phyloP scores from a whole-genome alignment of 768 basidiomycete species.

The Serendipita sp. region DNA sequence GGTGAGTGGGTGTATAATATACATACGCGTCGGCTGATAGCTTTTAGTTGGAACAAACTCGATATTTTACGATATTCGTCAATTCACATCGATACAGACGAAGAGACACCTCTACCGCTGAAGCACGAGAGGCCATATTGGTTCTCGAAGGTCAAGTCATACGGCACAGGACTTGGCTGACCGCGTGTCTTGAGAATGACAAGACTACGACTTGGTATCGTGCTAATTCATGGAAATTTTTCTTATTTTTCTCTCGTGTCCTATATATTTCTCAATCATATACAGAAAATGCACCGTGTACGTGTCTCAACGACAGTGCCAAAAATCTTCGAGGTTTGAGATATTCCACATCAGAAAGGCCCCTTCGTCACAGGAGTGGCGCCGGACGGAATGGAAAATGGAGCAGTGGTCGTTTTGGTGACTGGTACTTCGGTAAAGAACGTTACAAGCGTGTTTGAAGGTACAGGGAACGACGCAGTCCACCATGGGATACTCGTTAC shows the following conservation, averaged over 20 bases:
- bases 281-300: not conserved
- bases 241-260: too few relatives aligned
- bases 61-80: constrained; percentile 60
- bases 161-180: constrained; percentile 17
- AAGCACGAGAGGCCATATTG: constrained; percentile 84
- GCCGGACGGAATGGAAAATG: not conserved
- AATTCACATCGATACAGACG: constrained; percentile 60
- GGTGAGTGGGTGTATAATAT: too few relatives aligned
- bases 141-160: constrained; percentile 83
- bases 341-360: not conserved
- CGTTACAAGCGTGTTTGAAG: not conserved
- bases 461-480: not conserved
- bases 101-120: constrained; percentile 48
- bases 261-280: too few relatives aligned
- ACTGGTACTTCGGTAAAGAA: not conserved
- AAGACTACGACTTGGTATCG: too few relatives aligned
- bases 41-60: constrained; percentile 35
- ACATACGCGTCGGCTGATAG: too few relatives aligned
- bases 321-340: not conserved
- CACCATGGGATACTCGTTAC: not conserved
- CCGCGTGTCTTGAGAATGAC: not conserved
- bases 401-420: not conserved
- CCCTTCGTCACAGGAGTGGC: not conserved
- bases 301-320: not conserved
- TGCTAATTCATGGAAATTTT: too few relatives aligned